Conservation (phyloP, 208 protist species). For the Trypanosoma vivax region DNA sequence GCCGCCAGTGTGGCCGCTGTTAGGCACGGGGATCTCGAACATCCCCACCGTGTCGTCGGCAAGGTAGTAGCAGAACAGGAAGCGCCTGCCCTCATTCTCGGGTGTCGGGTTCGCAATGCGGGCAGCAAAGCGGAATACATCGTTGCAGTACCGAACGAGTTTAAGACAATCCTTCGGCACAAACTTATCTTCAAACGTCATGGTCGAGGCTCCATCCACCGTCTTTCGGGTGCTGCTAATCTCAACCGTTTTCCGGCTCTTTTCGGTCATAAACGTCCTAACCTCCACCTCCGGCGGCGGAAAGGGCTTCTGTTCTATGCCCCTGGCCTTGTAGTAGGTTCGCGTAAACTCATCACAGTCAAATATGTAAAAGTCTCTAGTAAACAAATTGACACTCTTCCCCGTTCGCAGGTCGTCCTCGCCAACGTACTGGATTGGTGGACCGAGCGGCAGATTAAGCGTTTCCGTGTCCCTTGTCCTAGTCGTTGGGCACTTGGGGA, state of each 20-base stretch:
- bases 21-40: slow-evolving; percentile 81
- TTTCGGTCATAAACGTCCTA: slow-evolving; percentile 11
- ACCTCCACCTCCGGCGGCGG: slow-evolving; percentile 38
- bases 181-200: slow-evolving; percentile 56
- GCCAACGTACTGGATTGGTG: slow-evolving; percentile 39
- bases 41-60: slow-evolving; percentile 94
- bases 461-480: slow-evolving; percentile 52
- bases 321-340: slow-evolving; percentile 65
- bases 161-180: slow-evolving; percentile 72
- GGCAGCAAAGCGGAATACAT: slow-evolving; percentile 89
- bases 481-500: slow-evolving; percentile 64
- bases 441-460: slow-evolving; percentile 43
- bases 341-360: slow-evolving; percentile 92
- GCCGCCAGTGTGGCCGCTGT: slow-evolving; percentile 93
- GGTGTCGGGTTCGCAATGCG: slow-evolving; percentile 37
- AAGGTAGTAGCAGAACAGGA: slow-evolving; percentile 92
- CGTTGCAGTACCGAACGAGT: slow-evolving; percentile 75
- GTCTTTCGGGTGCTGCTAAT: neutral
- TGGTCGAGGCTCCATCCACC: slow-evolving; percentile 45
- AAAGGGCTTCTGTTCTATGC: slow-evolving; percentile 23
- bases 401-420: slow-evolving; percentile 84
- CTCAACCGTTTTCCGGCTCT: slow-evolving; percentile 14
- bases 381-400: slow-evolving; percentile 68
- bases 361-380: slow-evolving; percentile 83
- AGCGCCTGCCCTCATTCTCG: slow-evolving; percentile 64